A percentile compares a stretch with the other conserved stretches of the same genome.
Evolutionary conservation across 805 yeast species (phyloP).

Genomic region (Ogataea nakhonphanomensis): DNA sequence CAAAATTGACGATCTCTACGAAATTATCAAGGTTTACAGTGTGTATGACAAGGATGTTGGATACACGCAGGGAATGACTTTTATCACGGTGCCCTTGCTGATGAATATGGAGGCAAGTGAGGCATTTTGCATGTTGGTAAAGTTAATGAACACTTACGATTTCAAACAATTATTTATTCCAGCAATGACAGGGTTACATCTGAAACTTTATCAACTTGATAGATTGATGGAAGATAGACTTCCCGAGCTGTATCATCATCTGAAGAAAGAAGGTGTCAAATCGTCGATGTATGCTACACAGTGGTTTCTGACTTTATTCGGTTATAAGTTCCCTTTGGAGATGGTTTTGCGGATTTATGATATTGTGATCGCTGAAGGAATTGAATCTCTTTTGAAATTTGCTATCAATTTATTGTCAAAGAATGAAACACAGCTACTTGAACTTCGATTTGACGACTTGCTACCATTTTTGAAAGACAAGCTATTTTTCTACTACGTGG

Average conservation of each 20-base stretch:
- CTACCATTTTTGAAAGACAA: constrained; percentile 75
- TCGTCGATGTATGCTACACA: constrained; percentile 97
- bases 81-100: constrained; percentile 79
- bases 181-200: constrained; percentile 90
- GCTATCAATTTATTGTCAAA: constrained; percentile 75
- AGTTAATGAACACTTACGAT: constrained; percentile 81
- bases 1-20: constrained; percentile 61
- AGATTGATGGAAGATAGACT: constrained; percentile 72
- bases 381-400: constrained; percentile 80
- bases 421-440: constrained; percentile 57
- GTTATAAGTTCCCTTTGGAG: constrained; percentile 88
- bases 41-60: constrained; percentile 91
- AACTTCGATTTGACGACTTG: constrained; percentile 70
- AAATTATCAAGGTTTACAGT: constrained; percentile 80
- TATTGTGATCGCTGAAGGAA: constrained; percentile 84
- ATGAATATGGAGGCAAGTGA: constrained; percentile 81
- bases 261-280: constrained; percentile 79
- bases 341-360: constrained; percentile 87
- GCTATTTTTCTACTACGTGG: constrained; percentile 67
- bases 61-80: constrained; percentile 98
- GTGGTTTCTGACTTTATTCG: constrained; percentile 94
- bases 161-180: constrained; percentile 75
- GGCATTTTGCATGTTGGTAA: constrained; percentile 76
- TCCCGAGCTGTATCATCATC: constrained; percentile 72
- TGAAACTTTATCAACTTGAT: constrained; percentile 85